Conservation (phyloP, 2,329 filamentous ascomycete species). For the Penicillium sp. region DNA sequence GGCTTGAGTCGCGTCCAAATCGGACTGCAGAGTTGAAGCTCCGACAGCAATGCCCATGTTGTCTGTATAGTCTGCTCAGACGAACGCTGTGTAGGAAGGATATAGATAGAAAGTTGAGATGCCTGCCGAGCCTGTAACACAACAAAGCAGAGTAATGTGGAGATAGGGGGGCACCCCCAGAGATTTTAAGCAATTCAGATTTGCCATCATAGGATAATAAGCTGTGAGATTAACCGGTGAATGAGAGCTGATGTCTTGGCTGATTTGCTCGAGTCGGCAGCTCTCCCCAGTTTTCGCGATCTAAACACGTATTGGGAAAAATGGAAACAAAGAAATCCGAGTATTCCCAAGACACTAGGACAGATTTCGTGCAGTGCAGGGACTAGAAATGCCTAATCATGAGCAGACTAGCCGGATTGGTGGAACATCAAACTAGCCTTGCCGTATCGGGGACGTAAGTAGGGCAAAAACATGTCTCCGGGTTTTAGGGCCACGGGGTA, state of each 20-base stretch:
- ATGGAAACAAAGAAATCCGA: background rate
- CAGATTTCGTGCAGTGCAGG: background rate
- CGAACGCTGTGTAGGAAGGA: background rate
- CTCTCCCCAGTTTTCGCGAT: background rate
- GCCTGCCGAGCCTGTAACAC: background rate
- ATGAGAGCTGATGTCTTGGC: conserved; percentile 3
- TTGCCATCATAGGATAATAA: conserved; percentile 1
- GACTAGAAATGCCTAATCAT: background rate
- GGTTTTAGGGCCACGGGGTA: background rate
- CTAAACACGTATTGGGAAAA: background rate
- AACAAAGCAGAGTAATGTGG: background rate
- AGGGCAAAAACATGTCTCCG: background rate
- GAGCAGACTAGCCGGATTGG: background rate
- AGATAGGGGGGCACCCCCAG: background rate
- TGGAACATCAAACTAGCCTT: background rate
- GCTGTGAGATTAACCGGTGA: conserved; percentile 8
- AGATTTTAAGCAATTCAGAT: conserved; percentile 11
- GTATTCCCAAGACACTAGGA: background rate
- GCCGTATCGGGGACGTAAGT: background rate
- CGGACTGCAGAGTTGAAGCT: conserved; percentile 13
- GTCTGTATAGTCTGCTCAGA: background rate
- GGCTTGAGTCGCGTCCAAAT: conserved; percentile 14
- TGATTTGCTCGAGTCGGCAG: background rate
- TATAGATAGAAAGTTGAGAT: background rate
- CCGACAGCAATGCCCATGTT: conserved; percentile 18